Percentiles rank a stretch among this genome's conserved stretches.
Evolutionary conservation across 2,329 filamentous ascomycete species (phyloP).

Genomic region (Fusarium scirpi): DNA sequence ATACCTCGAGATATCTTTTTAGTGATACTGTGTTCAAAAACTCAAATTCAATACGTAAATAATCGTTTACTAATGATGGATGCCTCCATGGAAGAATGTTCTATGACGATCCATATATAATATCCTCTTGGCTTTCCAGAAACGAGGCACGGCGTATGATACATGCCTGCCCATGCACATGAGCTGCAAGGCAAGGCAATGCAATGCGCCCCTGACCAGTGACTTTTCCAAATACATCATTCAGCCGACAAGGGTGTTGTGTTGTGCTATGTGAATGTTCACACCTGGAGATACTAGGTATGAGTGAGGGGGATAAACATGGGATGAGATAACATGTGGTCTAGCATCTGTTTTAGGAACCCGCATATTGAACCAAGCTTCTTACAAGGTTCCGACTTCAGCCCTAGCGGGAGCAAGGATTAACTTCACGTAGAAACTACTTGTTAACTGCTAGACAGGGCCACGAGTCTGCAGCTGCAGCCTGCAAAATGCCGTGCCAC

Average conservation of each 20-base stretch:
- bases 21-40: background rate
- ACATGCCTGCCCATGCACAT: background rate
- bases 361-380: conserved; percentile 19
- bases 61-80: background rate
- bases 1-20: background rate
- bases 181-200: background rate
- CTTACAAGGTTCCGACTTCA: conserved; percentile 23
- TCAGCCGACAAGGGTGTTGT: background rate
- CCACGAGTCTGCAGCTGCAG: background rate
- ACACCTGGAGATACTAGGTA: background rate
- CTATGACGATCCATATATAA: conserved; percentile 6
- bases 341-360: background rate
- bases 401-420: conserved; percentile 25
- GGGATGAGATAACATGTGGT: background rate
- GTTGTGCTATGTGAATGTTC: background rate
- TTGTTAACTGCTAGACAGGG: background rate
- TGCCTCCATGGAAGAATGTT: background rate
- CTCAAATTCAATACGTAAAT: background rate
- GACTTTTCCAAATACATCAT: background rate
- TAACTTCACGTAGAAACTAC: conserved; percentile 1
- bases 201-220: background rate
- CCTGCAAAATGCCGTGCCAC: background rate
- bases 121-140: conserved; percentile 1
- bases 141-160: conserved; percentile 2
- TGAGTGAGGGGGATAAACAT: background rate